Conservation (phyloP, 768 basidiomycete species). For the Termitomyces sp. region DNA sequence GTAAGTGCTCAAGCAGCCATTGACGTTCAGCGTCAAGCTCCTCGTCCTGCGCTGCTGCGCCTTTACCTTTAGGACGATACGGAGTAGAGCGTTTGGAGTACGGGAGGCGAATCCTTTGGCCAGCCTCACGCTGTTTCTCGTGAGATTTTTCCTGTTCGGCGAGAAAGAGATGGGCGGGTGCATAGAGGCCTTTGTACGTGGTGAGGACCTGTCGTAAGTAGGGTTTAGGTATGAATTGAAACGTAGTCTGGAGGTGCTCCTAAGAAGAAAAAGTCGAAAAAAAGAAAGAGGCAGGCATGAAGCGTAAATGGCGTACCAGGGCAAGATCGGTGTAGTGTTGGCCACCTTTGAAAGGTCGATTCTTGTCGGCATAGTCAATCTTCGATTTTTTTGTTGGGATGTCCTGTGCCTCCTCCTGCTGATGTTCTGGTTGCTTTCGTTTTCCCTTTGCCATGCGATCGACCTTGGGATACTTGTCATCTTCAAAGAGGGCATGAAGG, state of each 20-base stretch:
- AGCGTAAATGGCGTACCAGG: slow-evolving; percentile 36
- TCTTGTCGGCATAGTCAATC: slow-evolving; percentile 51
- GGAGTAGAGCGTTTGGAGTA: slow-evolving; percentile 32
- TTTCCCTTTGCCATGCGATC: slow-evolving; percentile 35
- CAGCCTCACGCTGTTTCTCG: slow-evolving; percentile 4
- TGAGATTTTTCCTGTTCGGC: slow-evolving; percentile 29
- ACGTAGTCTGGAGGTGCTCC: slow-evolving; percentile 54
- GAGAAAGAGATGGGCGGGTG: slow-evolving; percentile 59
- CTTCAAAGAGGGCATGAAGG: slow-evolving; percentile 61
- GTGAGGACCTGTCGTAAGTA: slow-evolving; percentile 47
- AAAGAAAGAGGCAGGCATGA: background rate
- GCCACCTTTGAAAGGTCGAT: slow-evolving; percentile 43
- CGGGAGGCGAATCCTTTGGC: slow-evolving; percentile 26
- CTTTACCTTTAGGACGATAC: slow-evolving; percentile 26
- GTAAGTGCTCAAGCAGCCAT: slow-evolving; percentile 41
- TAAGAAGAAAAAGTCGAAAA: slow-evolving; percentile 19
- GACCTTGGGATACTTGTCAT: slow-evolving; percentile 53
- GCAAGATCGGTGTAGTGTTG: slow-evolving; percentile 47
- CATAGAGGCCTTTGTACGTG: slow-evolving; percentile 49
- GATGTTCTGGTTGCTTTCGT: slow-evolving; percentile 25
- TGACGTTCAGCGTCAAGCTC: slow-evolving; percentile 42
- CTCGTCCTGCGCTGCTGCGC: slow-evolving; percentile 28
- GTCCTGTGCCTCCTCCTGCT: slow-evolving; percentile 25
- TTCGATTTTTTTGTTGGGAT: slow-evolving; percentile 34
- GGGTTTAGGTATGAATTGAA: slow-evolving; percentile 53